Evolutionary conservation across 345 rosid species (phyloP).

Genomic region (Brassica incana): DNA sequence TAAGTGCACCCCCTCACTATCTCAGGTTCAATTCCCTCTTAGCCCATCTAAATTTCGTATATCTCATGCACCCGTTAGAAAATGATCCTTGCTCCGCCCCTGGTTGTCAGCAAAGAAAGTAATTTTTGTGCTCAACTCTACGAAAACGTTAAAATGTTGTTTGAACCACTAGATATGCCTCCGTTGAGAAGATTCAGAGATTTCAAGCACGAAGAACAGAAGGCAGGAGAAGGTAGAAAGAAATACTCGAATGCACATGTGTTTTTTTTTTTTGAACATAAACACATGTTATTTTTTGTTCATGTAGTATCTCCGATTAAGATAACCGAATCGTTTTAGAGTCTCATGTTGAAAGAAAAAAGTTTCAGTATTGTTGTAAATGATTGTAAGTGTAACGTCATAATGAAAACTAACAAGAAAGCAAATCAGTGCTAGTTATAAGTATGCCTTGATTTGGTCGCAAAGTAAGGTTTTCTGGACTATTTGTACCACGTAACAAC

Average conservation of each 20-base stretch:
- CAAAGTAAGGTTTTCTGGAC: slow-evolving; percentile 15
- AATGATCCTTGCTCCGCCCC: too few species aligned
- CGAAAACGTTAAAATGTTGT: background rate
- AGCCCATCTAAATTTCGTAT: too few species aligned
- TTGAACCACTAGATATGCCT: background rate
- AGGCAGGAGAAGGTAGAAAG: background rate
- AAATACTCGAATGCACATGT: background rate
- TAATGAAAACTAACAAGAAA: slow-evolving; percentile 6
- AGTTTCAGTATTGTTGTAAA: background rate
- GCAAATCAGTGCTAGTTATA: slow-evolving; percentile 11
- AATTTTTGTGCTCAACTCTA: background rate
- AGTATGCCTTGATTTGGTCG: slow-evolving; percentile 28
- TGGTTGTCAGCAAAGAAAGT: background rate
- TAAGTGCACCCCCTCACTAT: too few species aligned
- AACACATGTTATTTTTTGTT: background rate
- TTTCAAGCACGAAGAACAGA: background rate
- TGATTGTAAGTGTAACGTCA: background rate
- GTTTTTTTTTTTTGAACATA: background rate
- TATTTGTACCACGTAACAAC: slow-evolving; percentile 28
- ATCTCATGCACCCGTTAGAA: too few species aligned
- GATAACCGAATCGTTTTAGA: background rate
- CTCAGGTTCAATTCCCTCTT: too few species aligned
- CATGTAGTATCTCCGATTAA: background rate
- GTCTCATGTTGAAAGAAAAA: background rate
- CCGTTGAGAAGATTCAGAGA: background rate